These are phyloP conservation scores for Chaetomium cochliodes DNA, from an alignment of 495 filamentous ascomycete genomes.

Conservation along the genomic window DNA sequence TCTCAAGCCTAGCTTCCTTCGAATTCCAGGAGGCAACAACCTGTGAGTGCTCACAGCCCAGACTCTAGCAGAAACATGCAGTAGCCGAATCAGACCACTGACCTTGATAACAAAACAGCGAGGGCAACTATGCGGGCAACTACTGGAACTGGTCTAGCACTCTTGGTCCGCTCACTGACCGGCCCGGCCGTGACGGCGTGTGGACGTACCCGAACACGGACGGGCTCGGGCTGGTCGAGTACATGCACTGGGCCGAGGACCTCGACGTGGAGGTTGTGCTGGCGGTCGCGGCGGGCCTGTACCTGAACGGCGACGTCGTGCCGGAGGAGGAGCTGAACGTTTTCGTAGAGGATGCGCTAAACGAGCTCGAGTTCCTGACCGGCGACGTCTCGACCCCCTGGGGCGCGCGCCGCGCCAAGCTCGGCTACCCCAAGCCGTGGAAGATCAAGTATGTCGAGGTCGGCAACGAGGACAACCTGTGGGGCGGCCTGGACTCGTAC, in stretches of 20 bases:
- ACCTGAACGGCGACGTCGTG: conserved; percentile 53
- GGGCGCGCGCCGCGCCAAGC: conserved; percentile 54
- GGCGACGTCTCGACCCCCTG: conserved; percentile 58
- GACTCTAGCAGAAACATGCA: neutral
- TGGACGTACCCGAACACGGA: conserved; percentile 64
- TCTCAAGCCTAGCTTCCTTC: conserved; percentile 57
- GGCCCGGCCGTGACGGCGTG: conserved; percentile 59
- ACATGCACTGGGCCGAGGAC: conserved; percentile 66
- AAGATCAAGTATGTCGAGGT: conserved; percentile 60
- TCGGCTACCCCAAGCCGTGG: conserved; percentile 60
- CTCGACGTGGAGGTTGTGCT: conserved; percentile 49
- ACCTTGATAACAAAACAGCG: conserved; percentile 23
- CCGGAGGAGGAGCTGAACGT: conserved; percentile 39
- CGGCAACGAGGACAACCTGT: conserved; percentile 64
- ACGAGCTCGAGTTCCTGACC: conserved; percentile 66
- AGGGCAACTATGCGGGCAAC: conserved; percentile 51
- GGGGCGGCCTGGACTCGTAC: conserved; percentile 44
- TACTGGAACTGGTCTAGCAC: conserved; percentile 70
- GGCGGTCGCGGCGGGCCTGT: conserved; percentile 60
- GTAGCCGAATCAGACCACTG: neutral
- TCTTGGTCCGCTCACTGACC: conserved; percentile 60
- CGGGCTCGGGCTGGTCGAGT: conserved; percentile 62
- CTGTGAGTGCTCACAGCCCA: conserved; percentile 28
- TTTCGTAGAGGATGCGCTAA: conserved; percentile 60
- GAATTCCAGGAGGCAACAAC: conserved; percentile 69